Evolutionary conservation across 352 stramenopile species (phyloP).

Genomic region (Aphanomyces euteiches): DNA sequence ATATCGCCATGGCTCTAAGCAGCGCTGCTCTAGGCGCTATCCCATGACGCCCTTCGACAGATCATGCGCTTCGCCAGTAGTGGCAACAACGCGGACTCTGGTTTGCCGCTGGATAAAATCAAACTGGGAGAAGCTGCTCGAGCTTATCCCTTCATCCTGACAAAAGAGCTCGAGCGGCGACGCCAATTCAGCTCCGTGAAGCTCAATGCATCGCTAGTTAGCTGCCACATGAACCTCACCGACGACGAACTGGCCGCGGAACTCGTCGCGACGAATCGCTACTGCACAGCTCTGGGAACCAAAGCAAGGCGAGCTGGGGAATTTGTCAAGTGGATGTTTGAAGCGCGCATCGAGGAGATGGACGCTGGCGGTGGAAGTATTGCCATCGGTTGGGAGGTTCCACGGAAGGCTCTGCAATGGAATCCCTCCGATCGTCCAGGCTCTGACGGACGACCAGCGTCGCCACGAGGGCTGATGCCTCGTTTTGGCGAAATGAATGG

Average conservation of each 20-base stretch:
- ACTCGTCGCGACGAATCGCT: constrained; percentile 57
- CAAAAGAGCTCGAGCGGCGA: constrained; percentile 54
- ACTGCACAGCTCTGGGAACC: constrained; percentile 66
- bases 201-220: constrained; percentile 56
- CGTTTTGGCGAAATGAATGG: constrained; percentile 21
- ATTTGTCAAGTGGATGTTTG: constrained; percentile 77
- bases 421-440: constrained; percentile 7
- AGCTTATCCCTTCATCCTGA: constrained; percentile 51
- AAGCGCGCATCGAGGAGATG: constrained; percentile 51
- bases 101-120: neutral
- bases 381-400: constrained; percentile 73
- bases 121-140: constrained; percentile 1
- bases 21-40: constrained; percentile 6
- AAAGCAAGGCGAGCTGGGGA: constrained; percentile 67
- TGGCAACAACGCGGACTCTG: neutral
- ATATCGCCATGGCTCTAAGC: too few species aligned
- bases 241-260: constrained; percentile 71
- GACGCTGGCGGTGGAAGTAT: constrained; percentile 63
- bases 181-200: constrained; percentile 70
- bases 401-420: constrained; percentile 34
- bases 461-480: constrained; percentile 15
- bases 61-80: constrained; percentile 24
- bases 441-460: constrained; percentile 6
- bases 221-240: constrained; percentile 61
- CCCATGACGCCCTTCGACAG: constrained; percentile 10